Base-by-base conservation (phyloP, 192 early-diverging fungal genomes). In the Podila clonocystis region DNA sequence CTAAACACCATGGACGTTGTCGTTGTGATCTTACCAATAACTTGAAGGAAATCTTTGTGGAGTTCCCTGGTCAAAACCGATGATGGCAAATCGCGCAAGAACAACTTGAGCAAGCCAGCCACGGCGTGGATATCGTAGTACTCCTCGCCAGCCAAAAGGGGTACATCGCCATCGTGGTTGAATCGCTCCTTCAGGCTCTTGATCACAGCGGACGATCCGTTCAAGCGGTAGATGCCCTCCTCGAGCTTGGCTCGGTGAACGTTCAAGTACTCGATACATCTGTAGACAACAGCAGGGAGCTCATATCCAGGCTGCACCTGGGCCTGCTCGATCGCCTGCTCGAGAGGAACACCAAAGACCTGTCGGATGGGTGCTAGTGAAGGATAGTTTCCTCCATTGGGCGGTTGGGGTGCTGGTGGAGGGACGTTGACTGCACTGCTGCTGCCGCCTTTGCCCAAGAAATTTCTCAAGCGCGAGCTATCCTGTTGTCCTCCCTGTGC, bases 211-310 rank as follows among this genome's bases (percentile, higher is more conserved):
- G 91, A 85, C 31, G 91, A 90, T 29, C 98, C 98, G 45, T 92
- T 95, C 73, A 97, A 85, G 15, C 98, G 91, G 85, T 98, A 99
- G 34, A 99, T 92, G 5, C 98, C 98, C 83, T 98, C 97, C 69
- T 99, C 98, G 26, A 93, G 74, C 62, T 86, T 90, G 9, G 97
- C 97, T 75, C 94, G 92, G 76, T 93, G 94, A 4, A 91, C 89
- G 79, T 99, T 97, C 60, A 99, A 78, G 71, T 95, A 99, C 86
- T 99, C 97, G 63, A 99, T 96, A 71, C 97, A 98, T 22, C 98
- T 86, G 83, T 93, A 98, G 3, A 99, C 93, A 34, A 99, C 90
- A 4, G 96, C 92, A 24, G 98, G 98, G 22, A 98, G 85, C 33
- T 92, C 90, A 76, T 94, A 92, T 12, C 88, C 90, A 50, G 96